These are phyloP conservation scores for Huntiella bhutanensis DNA, from an alignment of 2,329 filamentous ascomycete species.

Conservation along the genomic window DNA sequence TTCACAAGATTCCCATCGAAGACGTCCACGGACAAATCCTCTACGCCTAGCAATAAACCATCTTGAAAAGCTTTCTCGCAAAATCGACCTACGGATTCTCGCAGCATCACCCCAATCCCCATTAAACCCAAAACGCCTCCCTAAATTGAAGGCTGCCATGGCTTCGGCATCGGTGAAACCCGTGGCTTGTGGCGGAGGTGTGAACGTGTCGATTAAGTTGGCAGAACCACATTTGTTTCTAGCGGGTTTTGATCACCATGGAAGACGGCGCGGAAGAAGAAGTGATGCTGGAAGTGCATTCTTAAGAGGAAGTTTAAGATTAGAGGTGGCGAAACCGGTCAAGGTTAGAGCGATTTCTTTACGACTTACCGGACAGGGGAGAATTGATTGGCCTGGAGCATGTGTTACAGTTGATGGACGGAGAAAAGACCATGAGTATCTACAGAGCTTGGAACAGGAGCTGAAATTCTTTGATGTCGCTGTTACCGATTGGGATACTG, in stretches of 20 bases:
- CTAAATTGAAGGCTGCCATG: constrained; percentile 1
- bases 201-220: constrained; percentile 53
- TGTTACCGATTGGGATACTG: constrained; percentile 39
- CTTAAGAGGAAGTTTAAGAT: constrained; percentile 62
- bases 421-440: constrained; percentile 62
- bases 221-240: constrained; percentile 68
- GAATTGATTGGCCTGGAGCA: constrained; percentile 92
- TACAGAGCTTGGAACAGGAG: constrained; percentile 55
- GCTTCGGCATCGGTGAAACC: constrained; percentile 38
- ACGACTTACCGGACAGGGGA: constrained; percentile 66
- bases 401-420: constrained; percentile 77
- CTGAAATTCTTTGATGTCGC: constrained; percentile 81
- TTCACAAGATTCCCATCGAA: too few species aligned
- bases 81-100: background rate
- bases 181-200: constrained; percentile 57
- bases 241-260: constrained; percentile 57
- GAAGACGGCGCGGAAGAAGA: constrained; percentile 26
- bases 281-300: constrained; percentile 58
- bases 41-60: background rate
- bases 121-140: background rate
- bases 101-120: background rate
- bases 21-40: background rate
- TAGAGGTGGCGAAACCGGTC: constrained; percentile 70
- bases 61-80: background rate
- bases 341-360: constrained; percentile 87